Conservation (phyloP, 2,329 filamentous ascomycete species). For the Sphaerulina musiva region DNA sequence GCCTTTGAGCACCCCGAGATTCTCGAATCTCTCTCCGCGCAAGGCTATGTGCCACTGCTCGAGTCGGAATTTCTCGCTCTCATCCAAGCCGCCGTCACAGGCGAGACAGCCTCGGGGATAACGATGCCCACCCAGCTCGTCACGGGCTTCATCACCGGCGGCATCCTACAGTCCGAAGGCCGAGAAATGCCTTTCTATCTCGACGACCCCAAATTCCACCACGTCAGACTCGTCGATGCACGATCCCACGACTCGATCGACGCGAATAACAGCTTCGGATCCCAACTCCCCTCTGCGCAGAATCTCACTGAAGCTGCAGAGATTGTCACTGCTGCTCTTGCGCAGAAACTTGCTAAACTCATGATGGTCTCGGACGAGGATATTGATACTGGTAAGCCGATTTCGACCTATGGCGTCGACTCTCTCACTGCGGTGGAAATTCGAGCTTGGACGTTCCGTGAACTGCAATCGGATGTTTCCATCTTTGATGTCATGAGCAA, state of each 20-base stretch:
- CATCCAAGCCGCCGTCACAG: slow-evolving; percentile 6
- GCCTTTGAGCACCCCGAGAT: background rate
- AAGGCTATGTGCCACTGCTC: background rate
- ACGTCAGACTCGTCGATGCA: background rate
- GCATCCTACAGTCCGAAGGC: background rate
- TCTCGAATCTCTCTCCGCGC: background rate
- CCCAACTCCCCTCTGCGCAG: background rate
- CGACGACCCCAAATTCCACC: background rate
- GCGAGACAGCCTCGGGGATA: background rate
- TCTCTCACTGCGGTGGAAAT: slow-evolving; percentile 9
- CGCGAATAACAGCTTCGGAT: background rate
- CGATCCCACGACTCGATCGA: background rate
- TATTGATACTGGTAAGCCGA: slow-evolving; percentile 8
- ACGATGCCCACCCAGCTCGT: background rate
- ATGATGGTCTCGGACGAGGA: slow-evolving; percentile 8
- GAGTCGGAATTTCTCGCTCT: background rate
- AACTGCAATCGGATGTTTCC: slow-evolving; percentile 3
- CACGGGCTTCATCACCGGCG: background rate
- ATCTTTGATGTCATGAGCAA: slow-evolving; percentile 11
- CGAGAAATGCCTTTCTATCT: background rate
- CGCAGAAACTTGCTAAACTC: slow-evolving; percentile 4
- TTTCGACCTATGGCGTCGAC: slow-evolving; percentile 13
- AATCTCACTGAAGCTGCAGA: background rate
- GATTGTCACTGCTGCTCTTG: background rate
- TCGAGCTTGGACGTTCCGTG: slow-evolving; percentile 2